These are phyloP conservation scores for Tieghemiomyces parasiticus DNA, from an alignment of 192 early-diverging fungal species.

Conservation along the genomic window DNA sequence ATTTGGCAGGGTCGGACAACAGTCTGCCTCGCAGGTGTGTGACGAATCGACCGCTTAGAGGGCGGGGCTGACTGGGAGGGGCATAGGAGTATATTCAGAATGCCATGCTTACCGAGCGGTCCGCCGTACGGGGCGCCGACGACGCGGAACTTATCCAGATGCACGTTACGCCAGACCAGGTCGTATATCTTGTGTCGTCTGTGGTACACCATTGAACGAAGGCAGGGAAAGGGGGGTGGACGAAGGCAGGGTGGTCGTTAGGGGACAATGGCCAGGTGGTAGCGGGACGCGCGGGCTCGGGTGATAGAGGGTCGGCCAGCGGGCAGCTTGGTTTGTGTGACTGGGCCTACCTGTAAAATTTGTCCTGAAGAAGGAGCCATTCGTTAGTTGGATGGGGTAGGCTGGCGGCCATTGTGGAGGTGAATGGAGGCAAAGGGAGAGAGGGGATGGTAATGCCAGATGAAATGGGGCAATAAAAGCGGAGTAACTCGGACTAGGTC, in stretches of 20 bases:
- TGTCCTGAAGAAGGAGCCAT: constrained; percentile 18
- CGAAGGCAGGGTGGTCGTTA: no score
- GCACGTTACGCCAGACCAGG: constrained; percentile 79
- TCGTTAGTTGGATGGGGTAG: constrained; percentile 10
- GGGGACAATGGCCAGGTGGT: no score
- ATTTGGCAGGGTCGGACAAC: no score
- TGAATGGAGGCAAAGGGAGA: not conserved
- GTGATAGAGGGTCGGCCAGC: no score
- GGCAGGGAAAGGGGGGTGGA: no score
- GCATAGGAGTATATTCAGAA: constrained; percentile 5
- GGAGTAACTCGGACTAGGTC: no score
- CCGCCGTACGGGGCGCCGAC: constrained; percentile 84
- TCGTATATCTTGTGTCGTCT: constrained; percentile 70
- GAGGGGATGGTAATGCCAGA: not conserved
- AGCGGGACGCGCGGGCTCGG: no score
- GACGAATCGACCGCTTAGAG: no score
- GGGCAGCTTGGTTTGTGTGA: no score
- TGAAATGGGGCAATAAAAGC: not conserved
- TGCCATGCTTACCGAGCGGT: constrained; percentile 60
- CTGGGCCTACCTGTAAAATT: constrained; percentile 25
- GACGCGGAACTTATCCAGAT: constrained; percentile 67
- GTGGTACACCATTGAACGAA: no score
- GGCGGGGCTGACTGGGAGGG: not conserved
- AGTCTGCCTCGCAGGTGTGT: no score
- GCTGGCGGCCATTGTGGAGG: not conserved